A percentile compares a stretch with the other conserved stretches of the same genome.
Evolutionary conservation across 1,284 basidiomycete genomes (phyloP).

Genomic region (Naganishia cerealis): DNA sequence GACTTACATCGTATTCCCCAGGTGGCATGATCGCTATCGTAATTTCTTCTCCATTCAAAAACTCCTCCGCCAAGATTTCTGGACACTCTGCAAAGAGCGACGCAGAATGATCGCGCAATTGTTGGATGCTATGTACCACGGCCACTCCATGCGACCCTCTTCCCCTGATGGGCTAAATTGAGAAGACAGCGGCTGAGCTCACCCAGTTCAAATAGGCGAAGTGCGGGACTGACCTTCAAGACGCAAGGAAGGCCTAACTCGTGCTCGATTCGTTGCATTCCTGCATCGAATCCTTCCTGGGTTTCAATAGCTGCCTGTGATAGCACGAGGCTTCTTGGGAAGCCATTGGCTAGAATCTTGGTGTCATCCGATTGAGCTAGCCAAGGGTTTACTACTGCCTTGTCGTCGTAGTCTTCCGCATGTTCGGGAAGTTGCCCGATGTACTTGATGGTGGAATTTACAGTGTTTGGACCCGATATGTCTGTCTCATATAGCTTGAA

Average conservation of each 20-base stretch:
- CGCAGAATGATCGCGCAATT: slow-evolving; percentile 33
- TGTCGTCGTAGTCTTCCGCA: slow-evolving; percentile 44
- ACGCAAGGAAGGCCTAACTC: slow-evolving; percentile 17
- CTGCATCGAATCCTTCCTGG: slow-evolving; percentile 11
- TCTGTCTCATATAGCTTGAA: slow-evolving; percentile 32
- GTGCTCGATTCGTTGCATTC: slow-evolving; percentile 13
- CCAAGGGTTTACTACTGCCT: slow-evolving; percentile 43
- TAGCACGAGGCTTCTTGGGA: slow-evolving; percentile 22
- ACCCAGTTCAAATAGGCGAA: neutral
- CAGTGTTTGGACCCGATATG: neutral
- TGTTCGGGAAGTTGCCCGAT: slow-evolving; percentile 39
- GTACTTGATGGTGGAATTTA: slow-evolving; percentile 31
- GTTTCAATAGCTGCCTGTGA: slow-evolving; percentile 1
- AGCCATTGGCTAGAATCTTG: slow-evolving; percentile 7
- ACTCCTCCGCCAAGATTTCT: slow-evolving; percentile 40
- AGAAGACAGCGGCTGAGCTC: slow-evolving; percentile 25
- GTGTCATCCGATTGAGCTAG: slow-evolving; percentile 34
- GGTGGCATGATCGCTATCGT: slow-evolving; percentile 47
- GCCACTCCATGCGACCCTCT: slow-evolving; percentile 44
- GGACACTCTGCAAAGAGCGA: slow-evolving; percentile 40
- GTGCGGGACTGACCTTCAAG: slow-evolving; percentile 5
- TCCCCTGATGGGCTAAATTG: slow-evolving; percentile 43
- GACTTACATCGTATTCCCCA: slow-evolving; percentile 40
- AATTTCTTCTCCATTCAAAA: slow-evolving; percentile 42
- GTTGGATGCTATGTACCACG: slow-evolving; percentile 33